Evolutionary conservation across 495 filamentous ascomycete genomes (phyloP).

Genomic region (Venustampulla echinocandica): DNA sequence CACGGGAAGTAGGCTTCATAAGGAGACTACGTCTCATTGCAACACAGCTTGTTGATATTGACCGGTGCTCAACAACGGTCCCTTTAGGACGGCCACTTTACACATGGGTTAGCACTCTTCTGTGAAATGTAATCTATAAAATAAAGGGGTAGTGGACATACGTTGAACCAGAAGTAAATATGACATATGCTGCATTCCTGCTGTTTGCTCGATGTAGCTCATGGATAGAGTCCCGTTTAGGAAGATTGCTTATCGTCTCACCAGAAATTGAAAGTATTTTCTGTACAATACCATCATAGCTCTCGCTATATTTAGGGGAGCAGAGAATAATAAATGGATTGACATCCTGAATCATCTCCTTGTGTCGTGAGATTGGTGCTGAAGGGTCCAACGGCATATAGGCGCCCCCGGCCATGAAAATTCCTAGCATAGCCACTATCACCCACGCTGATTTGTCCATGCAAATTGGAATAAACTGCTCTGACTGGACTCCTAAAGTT

Average conservation of each 20-base stretch:
- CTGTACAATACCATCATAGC: not conserved
- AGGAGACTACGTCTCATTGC: constrained; percentile 41
- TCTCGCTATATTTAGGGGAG: not conserved
- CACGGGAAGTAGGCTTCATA: constrained; percentile 41
- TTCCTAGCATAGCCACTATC: constrained; percentile 35
- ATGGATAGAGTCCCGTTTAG: not conserved
- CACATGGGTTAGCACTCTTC: too few species aligned
- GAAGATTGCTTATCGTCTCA: not conserved
- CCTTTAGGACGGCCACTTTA: constrained; percentile 32
- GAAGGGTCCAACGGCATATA: constrained; percentile 39
- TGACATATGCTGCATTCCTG: constrained; percentile 32
- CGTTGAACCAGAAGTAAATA: constrained; percentile 42
- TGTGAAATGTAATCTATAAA: too few species aligned
- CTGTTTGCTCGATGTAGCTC: not conserved
- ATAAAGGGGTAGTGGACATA: too few species aligned
- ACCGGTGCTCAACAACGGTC: constrained; percentile 35
- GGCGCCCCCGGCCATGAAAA: constrained; percentile 39
- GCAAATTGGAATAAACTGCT: constrained; percentile 11
- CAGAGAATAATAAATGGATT: constrained; percentile 1
- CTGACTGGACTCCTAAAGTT: not conserved
- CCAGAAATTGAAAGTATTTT: not conserved
- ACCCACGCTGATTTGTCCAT: constrained; percentile 39
- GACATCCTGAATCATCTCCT: constrained; percentile 8
- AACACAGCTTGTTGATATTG: constrained; percentile 30
- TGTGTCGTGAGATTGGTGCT: constrained; percentile 9